Base-by-base conservation (phyloP, 371 early-diverging fungal genomes). In the Actinomucor elegans region DNA sequence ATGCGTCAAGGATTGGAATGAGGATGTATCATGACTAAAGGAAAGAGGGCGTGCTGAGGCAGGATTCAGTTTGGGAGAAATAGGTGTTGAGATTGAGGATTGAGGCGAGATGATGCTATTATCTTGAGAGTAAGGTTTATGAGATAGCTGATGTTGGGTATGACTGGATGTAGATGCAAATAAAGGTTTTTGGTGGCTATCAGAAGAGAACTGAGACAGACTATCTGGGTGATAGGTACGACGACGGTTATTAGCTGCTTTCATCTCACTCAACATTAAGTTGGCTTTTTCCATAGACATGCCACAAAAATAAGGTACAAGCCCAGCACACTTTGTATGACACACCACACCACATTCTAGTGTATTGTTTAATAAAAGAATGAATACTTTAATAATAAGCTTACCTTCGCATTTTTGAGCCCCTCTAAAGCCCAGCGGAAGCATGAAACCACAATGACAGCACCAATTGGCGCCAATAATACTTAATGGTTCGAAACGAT, bases 231-330 rank as follows among this genome's bases (percentile, higher is more conserved):
- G 64, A 23, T 57, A 52, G 35, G 55, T 56, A 15, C 73, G 52
- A 12, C 64, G 64, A n/a, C 66, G 56, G n/a, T 57, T 48, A 55
- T 85, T 81, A 1, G 88, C 85, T n/a, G 78, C 80, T 60, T 86
- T 85, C 60, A 91, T 87, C 56, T 87, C 89, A 49, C 76, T 77
- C 34, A 92, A 53, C 79, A 94, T 87, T 54, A 88, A 80, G 57
- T 84, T 88, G 1, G 94, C 93, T 67, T 89, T 79, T 41, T 86
- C 87, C 81, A 89, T 84, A 7, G 88, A 82, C 67, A 98, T 80
- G 11, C 98, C 97, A 65, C 99, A 99, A 18, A 93, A 89, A 55
- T 93, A 88, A 23, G 98, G 99, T 2, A 99, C 86, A 33, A 91
- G 79, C 32, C 77, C 77, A 54, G 83, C 75, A 79, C 99, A 99